Evolutionary conservation across 2,329 filamentous ascomycete species (phyloP).

Genomic region (Xylaria sp.): DNA sequence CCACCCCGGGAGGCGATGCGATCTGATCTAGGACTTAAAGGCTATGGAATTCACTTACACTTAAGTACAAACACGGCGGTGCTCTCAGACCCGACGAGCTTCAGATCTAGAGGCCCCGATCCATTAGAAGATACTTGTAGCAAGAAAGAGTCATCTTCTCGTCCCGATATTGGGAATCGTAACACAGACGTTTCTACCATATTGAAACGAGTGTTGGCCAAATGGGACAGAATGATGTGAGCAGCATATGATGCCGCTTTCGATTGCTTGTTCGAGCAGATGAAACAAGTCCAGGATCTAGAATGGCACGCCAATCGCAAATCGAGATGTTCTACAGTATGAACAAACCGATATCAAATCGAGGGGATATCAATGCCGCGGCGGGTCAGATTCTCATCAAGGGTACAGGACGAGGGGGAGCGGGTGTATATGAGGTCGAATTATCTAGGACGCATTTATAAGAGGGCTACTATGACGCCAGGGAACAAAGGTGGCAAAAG

Average conservation of each 20-base stretch:
- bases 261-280: slow-evolving; percentile 11
- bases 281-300: slow-evolving; percentile 16
- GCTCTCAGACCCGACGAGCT: slow-evolving; percentile 75
- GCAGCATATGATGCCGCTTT: slow-evolving; percentile 10
- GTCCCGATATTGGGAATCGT: slow-evolving; percentile 66
- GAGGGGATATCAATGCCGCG: not conserved
- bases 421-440: slow-evolving; percentile 18
- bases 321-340: slow-evolving; percentile 5
- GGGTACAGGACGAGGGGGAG: not conserved
- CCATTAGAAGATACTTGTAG: slow-evolving; percentile 65
- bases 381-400: slow-evolving; percentile 5
- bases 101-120: slow-evolving; percentile 68
- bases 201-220: slow-evolving; percentile 7
- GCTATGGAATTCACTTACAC: slow-evolving; percentile 64
- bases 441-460: not conserved
- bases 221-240: slow-evolving; percentile 1
- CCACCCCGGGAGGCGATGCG: slow-evolving; percentile 17
- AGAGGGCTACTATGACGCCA: slow-evolving; percentile 22
- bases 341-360: slow-evolving; percentile 11
- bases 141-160: slow-evolving; percentile 65
- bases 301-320: not conserved
- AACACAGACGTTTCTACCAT: slow-evolving; percentile 57
- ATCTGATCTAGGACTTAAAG: slow-evolving; percentile 9
- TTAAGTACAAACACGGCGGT: slow-evolving; percentile 67
- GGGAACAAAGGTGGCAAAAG: slow-evolving; percentile 28